Conservation (phyloP, 345 rosid genomes). For the Populus pruinosa region DNA sequence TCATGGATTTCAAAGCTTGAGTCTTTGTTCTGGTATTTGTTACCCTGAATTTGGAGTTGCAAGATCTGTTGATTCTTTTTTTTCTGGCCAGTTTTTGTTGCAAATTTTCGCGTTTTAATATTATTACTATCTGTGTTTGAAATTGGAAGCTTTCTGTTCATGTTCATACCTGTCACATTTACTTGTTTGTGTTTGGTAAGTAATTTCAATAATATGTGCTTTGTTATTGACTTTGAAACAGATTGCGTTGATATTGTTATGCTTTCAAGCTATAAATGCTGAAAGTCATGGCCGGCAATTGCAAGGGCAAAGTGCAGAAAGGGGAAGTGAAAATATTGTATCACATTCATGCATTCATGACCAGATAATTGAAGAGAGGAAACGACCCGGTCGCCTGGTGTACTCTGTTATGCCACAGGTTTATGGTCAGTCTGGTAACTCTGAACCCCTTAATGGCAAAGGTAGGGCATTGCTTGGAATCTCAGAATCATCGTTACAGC, state of each 20-base stretch:
- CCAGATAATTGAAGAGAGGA: conserved; percentile 84
- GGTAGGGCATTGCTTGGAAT: conserved; percentile 79
- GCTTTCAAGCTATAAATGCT: conserved; percentile 42
- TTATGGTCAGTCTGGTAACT: conserved; percentile 47
- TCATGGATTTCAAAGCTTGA: conserved; percentile 2
- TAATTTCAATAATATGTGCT: not conserved
- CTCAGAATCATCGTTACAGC: conserved; percentile 26
- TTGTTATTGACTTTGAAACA: conserved; percentile 28
- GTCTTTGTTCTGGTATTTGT: conserved; percentile 16
- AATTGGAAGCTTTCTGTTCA: conserved; percentile 3
- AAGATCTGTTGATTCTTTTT: not conserved
- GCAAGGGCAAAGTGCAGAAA: conserved; percentile 38
- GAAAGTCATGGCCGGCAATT: conserved; percentile 31
- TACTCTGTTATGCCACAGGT: conserved; percentile 88
- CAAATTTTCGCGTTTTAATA: not conserved
- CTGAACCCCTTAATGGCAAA: conserved; percentile 41
- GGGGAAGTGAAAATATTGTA: conserved; percentile 39
- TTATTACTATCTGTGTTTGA: not conserved
- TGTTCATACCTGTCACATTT: not conserved
- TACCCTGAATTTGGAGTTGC: conserved; percentile 7
- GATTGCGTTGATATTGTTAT: conserved; percentile 58
- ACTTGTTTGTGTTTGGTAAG: not conserved
- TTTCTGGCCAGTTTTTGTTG: not conserved
- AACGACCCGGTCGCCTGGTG: conserved; percentile 74
- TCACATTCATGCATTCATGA: conserved; percentile 96